Evolutionary conservation across 148 eudicot species (phyloP).

Genomic region (Beta vulgaris): DNA sequence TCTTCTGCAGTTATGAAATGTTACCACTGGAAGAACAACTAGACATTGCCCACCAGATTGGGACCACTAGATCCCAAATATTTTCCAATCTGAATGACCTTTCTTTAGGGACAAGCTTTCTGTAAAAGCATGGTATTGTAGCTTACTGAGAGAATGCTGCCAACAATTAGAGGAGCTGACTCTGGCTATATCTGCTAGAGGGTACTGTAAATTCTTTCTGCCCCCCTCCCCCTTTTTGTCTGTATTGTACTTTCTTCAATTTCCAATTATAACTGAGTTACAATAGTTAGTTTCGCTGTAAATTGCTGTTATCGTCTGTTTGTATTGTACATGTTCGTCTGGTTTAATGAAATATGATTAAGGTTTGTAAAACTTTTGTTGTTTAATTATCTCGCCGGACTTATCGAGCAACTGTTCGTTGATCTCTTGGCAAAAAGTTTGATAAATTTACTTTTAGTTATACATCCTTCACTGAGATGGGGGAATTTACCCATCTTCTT

Average conservation of each 20-base stretch:
- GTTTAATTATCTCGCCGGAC: too few species aligned
- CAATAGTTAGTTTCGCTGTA: slow-evolving; percentile 6
- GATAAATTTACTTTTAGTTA: too few species aligned
- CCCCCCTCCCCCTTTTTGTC: background rate
- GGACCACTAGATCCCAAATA: slow-evolving; percentile 83
- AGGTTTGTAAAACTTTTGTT: slow-evolving; percentile 2
- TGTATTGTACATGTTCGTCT: background rate
- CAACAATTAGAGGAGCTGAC: background rate
- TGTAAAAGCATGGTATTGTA: slow-evolving; percentile 36
- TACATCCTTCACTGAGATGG: too few species aligned
- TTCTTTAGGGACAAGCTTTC: slow-evolving; percentile 82
- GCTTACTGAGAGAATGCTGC: background rate
- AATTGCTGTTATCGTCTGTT: background rate
- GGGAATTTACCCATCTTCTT: background rate
- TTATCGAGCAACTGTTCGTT: too few species aligned
- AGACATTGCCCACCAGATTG: slow-evolving; percentile 88
- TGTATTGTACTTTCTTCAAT: background rate
- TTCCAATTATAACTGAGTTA: background rate
- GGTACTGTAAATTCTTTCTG: slow-evolving; percentile 1
- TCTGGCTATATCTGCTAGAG: background rate
- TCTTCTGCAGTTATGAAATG: slow-evolving; percentile 74
- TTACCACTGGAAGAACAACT: slow-evolving; percentile 82
- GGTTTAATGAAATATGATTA: background rate
- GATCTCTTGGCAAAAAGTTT: too few species aligned
- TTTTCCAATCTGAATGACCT: slow-evolving; percentile 82